Base-by-base conservation (phyloP, 1,284 basidiomycete species). In the Boletus calvinii region DNA sequence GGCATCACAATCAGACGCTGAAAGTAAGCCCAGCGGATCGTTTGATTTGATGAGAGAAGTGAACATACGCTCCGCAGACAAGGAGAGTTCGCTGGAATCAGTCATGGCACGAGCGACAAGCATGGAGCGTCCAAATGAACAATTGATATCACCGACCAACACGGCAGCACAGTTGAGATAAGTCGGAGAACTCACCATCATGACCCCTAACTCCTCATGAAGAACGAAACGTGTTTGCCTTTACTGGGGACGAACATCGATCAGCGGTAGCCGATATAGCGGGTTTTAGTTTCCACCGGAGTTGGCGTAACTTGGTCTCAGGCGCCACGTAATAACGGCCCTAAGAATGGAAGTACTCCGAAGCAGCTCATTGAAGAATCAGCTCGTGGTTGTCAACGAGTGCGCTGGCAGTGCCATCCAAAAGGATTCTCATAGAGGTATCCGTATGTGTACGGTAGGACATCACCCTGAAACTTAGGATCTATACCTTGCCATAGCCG, bases 11-110 rank as follows among this genome's bases (percentile, higher is more conserved):
- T 66, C 61, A 13, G 51, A 53, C 4, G 18, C 22, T 13, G 50
- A 9, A n/a, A 63, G 34, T 5, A 62, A 34, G 3, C 52, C 48
- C 5, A 65, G 36, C 0, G 62, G 61, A n/a, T 67, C 62, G 41
- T 56, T 50, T 5, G 59, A 56, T 46, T 46, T 59, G 40, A 63
- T 52, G 38, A 62, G 8, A 15, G 46, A 48, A 22, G 58, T 29
- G 34, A 63, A 56, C 20, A 4, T 29, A 32, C 20, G 18, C 15
- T 54, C 52, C 6, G 29, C 18, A 31, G 60, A 32, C 4, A 36
- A 39, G 34, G 43, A 34, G 18, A 15, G 44, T 18, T 34, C 18
- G 42, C 15, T 30, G 4, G 48, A 24, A 11, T 37, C 29, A 36
- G 41, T 31, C 61, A 64, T 62, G 47, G 42, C 10, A 37, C 43